Conservation (phyloP, 495 filamentous ascomycete genomes). For the Lophiotrema nucula region DNA sequence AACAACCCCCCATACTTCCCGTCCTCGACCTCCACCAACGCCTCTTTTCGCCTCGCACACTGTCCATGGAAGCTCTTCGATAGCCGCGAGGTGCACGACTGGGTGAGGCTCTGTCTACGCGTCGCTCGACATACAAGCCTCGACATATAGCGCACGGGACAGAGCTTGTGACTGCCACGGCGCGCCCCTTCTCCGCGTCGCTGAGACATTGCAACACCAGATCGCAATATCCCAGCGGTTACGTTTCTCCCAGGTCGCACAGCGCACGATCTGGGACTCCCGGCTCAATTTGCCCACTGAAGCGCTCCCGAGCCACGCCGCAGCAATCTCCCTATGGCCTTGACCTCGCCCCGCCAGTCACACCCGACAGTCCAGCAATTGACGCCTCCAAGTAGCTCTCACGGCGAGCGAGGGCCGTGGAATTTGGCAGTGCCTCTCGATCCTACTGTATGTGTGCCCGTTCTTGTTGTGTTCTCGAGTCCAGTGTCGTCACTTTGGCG, state of each 20-base stretch:
- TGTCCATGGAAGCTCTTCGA: neutral
- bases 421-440: slow-evolving; percentile 46
- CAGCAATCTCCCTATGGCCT: slow-evolving; percentile 21
- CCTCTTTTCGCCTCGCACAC: neutral
- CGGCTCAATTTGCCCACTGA: neutral
- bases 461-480: neutral
- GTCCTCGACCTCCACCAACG: neutral
- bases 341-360: slow-evolving; percentile 27
- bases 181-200: neutral
- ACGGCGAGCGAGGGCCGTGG: slow-evolving; percentile 53
- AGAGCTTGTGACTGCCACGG: neutral
- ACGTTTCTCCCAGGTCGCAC: neutral
- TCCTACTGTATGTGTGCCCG: slow-evolving; percentile 36
- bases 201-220: slow-evolving; percentile 3
- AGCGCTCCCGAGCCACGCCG: neutral
- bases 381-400: slow-evolving; percentile 52
- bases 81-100: neutral
- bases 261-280: neutral
- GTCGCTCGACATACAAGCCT: neutral
- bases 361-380: slow-evolving; percentile 35
- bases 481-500: slow-evolving; percentile 26
- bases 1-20: neutral
- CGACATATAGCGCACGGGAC: neutral
- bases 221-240: neutral
- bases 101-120: neutral